Base-by-base conservation (phyloP, 1,139 yeast species). In the Candida dubliniensis region DNA sequence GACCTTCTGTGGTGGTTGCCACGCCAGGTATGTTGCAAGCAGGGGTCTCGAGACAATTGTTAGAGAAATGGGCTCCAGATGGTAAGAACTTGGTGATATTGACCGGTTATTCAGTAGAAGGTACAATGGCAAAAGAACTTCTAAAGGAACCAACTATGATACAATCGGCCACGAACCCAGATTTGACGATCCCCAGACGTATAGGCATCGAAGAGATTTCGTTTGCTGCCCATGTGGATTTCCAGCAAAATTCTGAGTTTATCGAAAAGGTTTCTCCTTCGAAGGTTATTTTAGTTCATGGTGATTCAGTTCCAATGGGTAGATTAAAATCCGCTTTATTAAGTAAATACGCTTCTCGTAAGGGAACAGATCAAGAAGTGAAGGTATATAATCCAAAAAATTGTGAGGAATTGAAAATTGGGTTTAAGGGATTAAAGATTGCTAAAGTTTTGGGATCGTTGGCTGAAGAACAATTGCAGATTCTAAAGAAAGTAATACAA, bases 261-360 rank as follows among this genome's bases (percentile, higher is more conserved):
- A 93, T 93, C 45, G 97, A 91, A 56, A 73, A 82, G 49, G 89
- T 93, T 5, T 85, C 86, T 47, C 96, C 99, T 0, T 79, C 79
- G 50, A 83, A 86, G 47, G 84, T 86, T 44, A 89, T 93, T 48
- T 74, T 93, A 47, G 99, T 93, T 1, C 99, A 93, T 62, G 99
- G 99, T n/a, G 99, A 93, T 60, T 83, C 95, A 2, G 90, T 88
- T 54, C 97, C 96, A 26, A 93, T 93, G 99, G 99, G 98, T 46
- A 82, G 99, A 60, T 71, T 93, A 44, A 93, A 93, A 62, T 87
- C 96, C 24, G 99, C 99, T 0, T 71, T 93, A 37, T 70, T 90
- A 55, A 88, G 96, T 47, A 90, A 90, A 62, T 95, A 91, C 58
- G 77, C 91, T 7, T 78, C 82, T 39, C 74, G 88, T 42, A 90